phyloP scores from a whole-genome alignment of 1,284 basidiomycete species.

The Vanrija sp. region DNA sequence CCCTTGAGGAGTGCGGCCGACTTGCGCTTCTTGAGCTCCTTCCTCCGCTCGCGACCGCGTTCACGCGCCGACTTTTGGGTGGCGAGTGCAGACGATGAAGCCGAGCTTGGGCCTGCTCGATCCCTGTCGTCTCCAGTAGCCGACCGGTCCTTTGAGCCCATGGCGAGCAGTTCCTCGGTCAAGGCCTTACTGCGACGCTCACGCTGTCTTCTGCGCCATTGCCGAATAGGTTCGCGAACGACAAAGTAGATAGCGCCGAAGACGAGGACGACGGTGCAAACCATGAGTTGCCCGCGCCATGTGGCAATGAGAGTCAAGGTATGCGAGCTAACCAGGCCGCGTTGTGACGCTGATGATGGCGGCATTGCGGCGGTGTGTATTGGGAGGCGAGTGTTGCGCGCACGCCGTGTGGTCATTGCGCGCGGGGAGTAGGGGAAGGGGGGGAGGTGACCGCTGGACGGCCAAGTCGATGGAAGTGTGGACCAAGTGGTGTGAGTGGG shows the following conservation, averaged over 20 bases:
- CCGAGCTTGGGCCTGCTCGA: conserved; percentile 4
- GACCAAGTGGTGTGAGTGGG: not conserved
- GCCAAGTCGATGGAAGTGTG: not conserved
- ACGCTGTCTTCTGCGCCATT: conserved; percentile 22
- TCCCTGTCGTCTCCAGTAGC: conserved; percentile 7
- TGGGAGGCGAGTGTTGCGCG: not conserved
- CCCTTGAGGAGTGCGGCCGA: conserved; percentile 7
- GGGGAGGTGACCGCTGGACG: not conserved
- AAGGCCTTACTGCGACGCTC: conserved; percentile 26
- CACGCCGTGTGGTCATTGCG: conserved; percentile 9
- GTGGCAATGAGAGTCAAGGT: conserved; percentile 41
- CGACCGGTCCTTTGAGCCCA: not conserved
- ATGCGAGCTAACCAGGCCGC: conserved; percentile 26
- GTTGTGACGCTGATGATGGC: not conserved
- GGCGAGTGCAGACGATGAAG: conserved; percentile 5
- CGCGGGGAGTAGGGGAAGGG: not conserved
- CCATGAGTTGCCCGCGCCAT: conserved; percentile 46
- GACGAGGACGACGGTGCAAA: conserved; percentile 38
- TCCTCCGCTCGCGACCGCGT: conserved; percentile 31
- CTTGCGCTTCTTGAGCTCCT: conserved; percentile 27
- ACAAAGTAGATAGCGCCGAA: conserved; percentile 42
- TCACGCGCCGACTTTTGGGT: conserved; percentile 21
- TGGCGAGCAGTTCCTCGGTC: conserved; percentile 32
- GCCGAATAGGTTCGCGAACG: conserved; percentile 29
- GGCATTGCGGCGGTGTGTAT: not conserved